These are phyloP conservation scores for Amanita fuliginea DNA, from an alignment of 768 basidiomycete genomes.

Conservation along the genomic window DNA sequence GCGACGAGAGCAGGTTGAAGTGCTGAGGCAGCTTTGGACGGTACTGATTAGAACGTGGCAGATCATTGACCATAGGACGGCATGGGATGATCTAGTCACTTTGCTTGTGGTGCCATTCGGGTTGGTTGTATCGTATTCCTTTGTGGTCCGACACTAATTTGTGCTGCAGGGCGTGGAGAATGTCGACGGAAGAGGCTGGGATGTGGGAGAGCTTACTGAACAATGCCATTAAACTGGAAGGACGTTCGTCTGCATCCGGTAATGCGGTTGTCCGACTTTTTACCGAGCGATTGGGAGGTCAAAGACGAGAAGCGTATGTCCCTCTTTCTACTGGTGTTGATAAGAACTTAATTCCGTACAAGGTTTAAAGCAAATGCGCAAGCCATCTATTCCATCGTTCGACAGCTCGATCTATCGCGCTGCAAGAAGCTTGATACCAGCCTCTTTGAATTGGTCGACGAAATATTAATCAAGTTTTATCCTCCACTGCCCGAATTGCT, in stretches of 20 bases:
- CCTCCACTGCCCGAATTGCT: constrained; percentile 17
- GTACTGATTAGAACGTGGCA: constrained; percentile 25
- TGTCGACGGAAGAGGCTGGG: constrained; percentile 29
- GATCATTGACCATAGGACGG: constrained; percentile 12
- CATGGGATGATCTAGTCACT: constrained; percentile 30
- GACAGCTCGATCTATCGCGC: constrained; percentile 13
- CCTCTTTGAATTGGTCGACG: constrained; percentile 19
- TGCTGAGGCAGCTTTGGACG: constrained; percentile 37
- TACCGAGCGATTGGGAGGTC: constrained; percentile 15
- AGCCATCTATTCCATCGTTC: constrained; percentile 14
- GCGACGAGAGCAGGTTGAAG: constrained; percentile 17
- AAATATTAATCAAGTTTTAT: constrained; percentile 23
- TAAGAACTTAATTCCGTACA: not conserved
- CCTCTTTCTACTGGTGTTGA: not conserved
- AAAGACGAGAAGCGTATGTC: constrained; percentile 7
- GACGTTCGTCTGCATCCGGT: constrained; percentile 7
- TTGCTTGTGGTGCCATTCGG: constrained; percentile 38
- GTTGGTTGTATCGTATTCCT: constrained; percentile 19
- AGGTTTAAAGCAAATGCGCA: constrained; percentile 10
- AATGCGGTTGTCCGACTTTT: constrained; percentile 18
- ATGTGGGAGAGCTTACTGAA: constrained; percentile 31
- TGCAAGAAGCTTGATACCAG: constrained; percentile 5
- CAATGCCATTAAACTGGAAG: constrained; percentile 17
- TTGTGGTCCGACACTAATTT: not conserved
- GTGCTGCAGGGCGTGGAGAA: constrained; percentile 29